Base-by-base conservation (phyloP, 1,139 yeast genomes). In the Geotrichum restrictum region DNA sequence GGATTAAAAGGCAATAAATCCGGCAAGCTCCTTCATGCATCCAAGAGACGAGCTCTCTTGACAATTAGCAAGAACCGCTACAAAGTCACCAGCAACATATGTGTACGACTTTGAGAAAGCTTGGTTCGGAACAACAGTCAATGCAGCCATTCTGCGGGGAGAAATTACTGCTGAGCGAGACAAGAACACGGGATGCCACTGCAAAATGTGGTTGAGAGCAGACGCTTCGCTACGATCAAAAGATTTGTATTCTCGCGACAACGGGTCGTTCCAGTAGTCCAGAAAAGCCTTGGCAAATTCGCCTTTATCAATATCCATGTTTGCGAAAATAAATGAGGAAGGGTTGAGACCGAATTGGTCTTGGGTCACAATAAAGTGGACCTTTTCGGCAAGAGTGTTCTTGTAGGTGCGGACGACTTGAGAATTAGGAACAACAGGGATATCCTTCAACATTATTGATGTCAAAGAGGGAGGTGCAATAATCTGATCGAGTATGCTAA, bases 151-250 rank as follows among this genome's bases (percentile, higher is more conserved):
- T n/a, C 77, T 68, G 60, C 80, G 75, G 43, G 81, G 74, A 4
- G 88, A 88, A 0, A 93, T 78, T 13, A 91, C 69, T 0, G 88
- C 85, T 3, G 94, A 75, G 62, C 82, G 85, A 53, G 85, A 77
- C 60, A 91, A 74, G 39, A 85, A 72, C 47, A 78, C 79, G 8
- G 96, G 95, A 66, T 93, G 98, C 98, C 98, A 93, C 68, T 89
- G 97, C 58, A 89, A 73, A 34, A 88, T 74, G 67, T 93, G 98
- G 19, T 88, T 80, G 52, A 91, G 66, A 0, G 93, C 88, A 11
- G 82, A 77, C 56, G 79, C 81, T 3, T 86, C 83, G 31, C 59
- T 59, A 13, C 40, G 38, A 16, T 79, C 79, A 69, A 87, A 86
- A 64, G 78, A 79, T 34, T 72, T 74, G 69, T 85, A 88, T 47